Evolutionary conservation across 1,284 basidiomycete genomes (phyloP).

Genomic region (Irpex lacteus): DNA sequence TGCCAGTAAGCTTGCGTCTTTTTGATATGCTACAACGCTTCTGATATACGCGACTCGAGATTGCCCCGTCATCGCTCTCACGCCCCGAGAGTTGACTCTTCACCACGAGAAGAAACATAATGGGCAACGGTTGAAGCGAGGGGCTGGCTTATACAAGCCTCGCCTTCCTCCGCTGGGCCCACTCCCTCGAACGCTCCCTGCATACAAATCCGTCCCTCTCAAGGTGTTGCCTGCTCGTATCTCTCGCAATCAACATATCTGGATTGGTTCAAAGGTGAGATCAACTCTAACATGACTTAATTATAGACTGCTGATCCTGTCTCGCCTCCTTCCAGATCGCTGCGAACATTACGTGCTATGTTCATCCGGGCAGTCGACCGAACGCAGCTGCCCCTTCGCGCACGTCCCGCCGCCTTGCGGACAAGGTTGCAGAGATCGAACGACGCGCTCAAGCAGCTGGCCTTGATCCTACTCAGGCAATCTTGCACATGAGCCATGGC

Average conservation of each 20-base stretch:
- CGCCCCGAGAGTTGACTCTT: slow-evolving; percentile 1
- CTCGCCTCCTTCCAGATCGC: slow-evolving; percentile 24
- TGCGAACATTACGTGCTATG: slow-evolving; percentile 30
- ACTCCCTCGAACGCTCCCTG: slow-evolving; percentile 37
- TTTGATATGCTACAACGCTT: not conserved
- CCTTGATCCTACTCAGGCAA: slow-evolving; percentile 8
- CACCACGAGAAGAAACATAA: slow-evolving; percentile 8
- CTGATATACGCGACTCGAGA: slow-evolving; percentile 26
- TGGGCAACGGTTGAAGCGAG: slow-evolving; percentile 22
- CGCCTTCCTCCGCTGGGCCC: slow-evolving; percentile 13
- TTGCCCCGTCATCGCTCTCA: slow-evolving; percentile 25
- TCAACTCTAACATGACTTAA: not conserved
- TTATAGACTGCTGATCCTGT: not conserved
- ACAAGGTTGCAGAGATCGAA: not conserved
- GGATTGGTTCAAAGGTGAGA: slow-evolving; percentile 53
- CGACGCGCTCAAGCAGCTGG: slow-evolving; percentile 19
- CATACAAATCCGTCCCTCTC: slow-evolving; percentile 45
- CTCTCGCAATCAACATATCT: slow-evolving; percentile 44
- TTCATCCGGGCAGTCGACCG: slow-evolving; percentile 22
- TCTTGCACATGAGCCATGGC: slow-evolving; percentile 18
- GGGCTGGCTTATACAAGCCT: slow-evolving; percentile 20
- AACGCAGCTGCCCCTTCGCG: slow-evolving; percentile 23
- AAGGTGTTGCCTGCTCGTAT: slow-evolving; percentile 41
- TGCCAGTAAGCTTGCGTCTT: slow-evolving; percentile 33
- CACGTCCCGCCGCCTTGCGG: slow-evolving; percentile 18